Evolutionary conservation across 2,329 filamentous ascomycete genomes (phyloP), one percentile per base, ranked within the genome.

Genomic region (Fusarium domesticum): DNA sequence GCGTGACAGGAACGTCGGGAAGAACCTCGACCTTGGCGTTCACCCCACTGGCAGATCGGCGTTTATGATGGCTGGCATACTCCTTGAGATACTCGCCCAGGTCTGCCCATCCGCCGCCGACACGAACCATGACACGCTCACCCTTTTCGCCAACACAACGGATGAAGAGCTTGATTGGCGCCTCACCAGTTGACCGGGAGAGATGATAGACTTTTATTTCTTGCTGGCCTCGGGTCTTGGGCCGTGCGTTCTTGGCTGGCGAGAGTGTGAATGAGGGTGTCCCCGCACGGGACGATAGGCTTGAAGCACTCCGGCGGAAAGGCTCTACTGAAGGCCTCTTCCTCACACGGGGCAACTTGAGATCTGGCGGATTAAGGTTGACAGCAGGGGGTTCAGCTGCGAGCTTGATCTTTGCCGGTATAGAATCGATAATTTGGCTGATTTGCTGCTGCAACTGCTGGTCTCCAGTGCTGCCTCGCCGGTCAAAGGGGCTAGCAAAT

Each of bases 31-130:
- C 74, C 60, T 76, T 79, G 44, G 75, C 70, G 37, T 75, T 73
- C 10, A 64, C 63, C 20, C 62, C 60, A 42, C 67, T 67, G 47
- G 70, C 65, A 39, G 78, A 78, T 33, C 80, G 83, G n/a, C 88
- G 84, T 34, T 88, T 87, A 64, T 98, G 93, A 63, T 98, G 93
- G 47, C 84, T 83, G 6, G 90, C 91, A 60, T 96, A 98, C 65
- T 96, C 89, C 57, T 90, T 86, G 33, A 98, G 76, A 62, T 96
- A 98, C 66, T 97, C 93, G 30, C 87, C 92, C 16, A 98, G 74
- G 66, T 98, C 93, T 12, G 91, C 90, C 93, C 93, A 98, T n/a
- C 93, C 93, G 47, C 93, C 93, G 11, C 93, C 93, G 11, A 98
- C 92, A 28, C 93, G 87, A 6, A 98, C 93, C 93, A 98, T 97